Evolutionary conservation across 805 yeast species (phyloP), one percentile per base, ranked within the genome.

Genomic region (Candida dendrica): DNA sequence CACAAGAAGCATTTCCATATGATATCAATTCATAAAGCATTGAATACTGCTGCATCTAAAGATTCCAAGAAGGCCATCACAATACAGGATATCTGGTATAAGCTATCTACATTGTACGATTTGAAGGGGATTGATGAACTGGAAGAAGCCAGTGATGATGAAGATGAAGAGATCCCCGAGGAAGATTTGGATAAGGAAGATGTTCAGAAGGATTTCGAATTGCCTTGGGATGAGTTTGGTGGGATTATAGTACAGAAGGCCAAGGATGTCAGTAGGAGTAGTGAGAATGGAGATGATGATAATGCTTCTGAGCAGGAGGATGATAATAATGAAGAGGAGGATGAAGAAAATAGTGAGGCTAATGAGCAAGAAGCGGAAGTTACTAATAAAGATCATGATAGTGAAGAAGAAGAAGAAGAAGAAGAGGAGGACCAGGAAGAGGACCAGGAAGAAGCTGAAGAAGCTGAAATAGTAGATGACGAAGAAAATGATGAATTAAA

Each of bases 111-210:
- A 29, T 60, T 74, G 31, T 86, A 82, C 54, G 71, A 84, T 50
- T 60, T 84, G 39, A 66, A 70, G 6, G 75, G 74, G 19, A 63
- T 82, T 9, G 88, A 82, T 45, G 72, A 67, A 22, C 47, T 80
- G 18, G 88, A 75, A 44, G 65, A 65, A 37, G 59, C 55, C 5
- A 43, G 40, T 33, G 55, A 44, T 7, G 47, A 42, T 15, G 50
- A 39, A 16, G 38, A 36, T 14, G 29, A 42, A 18, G 45, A 44
- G 34, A 34, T 15, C 24, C 31, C 33, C 7, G 41, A 31, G 36
- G 19, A 42, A 16, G 36, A 34, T 22, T 50, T 45, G 15, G 47
- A 43, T 18, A 57, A 47, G 19, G 47, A 45, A 9, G 43, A 33
- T 14, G 49, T 41, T 17, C 47, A 44, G 2, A 43, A 43, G 24